Base-by-base conservation (phyloP, 106 monocot genomes). In the Apostasia ramifera region DNA sequence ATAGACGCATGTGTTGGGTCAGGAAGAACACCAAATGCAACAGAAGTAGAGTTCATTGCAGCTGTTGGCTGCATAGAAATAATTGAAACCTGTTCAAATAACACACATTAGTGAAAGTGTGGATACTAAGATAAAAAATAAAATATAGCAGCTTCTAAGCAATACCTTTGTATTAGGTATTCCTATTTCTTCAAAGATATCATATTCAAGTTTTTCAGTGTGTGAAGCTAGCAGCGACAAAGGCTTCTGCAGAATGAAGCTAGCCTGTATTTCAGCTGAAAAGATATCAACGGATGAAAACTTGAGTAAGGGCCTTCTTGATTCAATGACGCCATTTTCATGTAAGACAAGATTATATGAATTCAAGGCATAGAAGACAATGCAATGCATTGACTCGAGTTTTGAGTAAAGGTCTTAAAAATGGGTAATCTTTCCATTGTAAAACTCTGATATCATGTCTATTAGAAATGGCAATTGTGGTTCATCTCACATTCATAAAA, bases 181-280 rank as follows among this genome's bases (percentile, higher is more conserved):
- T 41, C 80, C 85, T 44, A 85, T 76, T 81, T 90, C 90, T 37
- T 74, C 83, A 40, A 80, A 80, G 59, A 90, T 85, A 62, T 86
- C 85, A 86, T 78, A 76, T 54, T 78, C 80, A 12, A 90, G 49
- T 59, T 68, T 80, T 48, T 47, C 70, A 9, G 46, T 78, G 49
- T 81, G 14, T 52, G 73, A 53, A 65, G 65, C 57, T 54, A 90
- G 70, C 6, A 73, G 7, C 3, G 80, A 71, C 40, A 80, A 40
- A 57, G 85, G 70, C 63, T 78, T 76, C 44, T 76, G 68, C 59
- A 90, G 59, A 55, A 73, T 55, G 73, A 90, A 85, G 66, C 80
- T 73, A 42, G 82, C 89, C 48, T 85, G 76, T 68, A 89, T 83
- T 66, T 82, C 66, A 80, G 89, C 89, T 89, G 85, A 51, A 73